Evolutionary conservation across 768 basidiomycete genomes (phyloP).

Genomic region (Harrya chromipes): DNA sequence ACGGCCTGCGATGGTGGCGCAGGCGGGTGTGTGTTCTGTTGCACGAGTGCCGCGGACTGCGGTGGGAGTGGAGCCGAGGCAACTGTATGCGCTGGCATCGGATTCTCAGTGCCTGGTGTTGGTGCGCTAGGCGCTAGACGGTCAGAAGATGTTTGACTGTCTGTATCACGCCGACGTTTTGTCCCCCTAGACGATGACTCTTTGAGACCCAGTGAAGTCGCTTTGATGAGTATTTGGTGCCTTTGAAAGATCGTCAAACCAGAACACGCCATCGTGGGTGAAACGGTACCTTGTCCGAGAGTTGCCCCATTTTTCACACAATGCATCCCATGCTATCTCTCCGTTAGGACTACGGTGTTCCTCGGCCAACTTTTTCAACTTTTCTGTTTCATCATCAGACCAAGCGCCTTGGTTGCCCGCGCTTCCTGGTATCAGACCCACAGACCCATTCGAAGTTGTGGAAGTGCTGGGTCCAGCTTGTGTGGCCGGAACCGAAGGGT

Average conservation of each 20-base stretch:
- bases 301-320: constrained; percentile 70
- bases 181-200: constrained; percentile 64
- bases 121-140: constrained; percentile 22
- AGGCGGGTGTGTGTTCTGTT: constrained; percentile 28
- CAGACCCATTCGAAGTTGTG: constrained; percentile 24
- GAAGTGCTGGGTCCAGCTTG: constrained; percentile 26
- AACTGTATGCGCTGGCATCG: constrained; percentile 12
- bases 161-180: constrained; percentile 55
- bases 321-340: constrained; percentile 75
- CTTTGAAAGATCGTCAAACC: constrained; percentile 35
- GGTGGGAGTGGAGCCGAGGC: constrained; percentile 27
- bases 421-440: constrained; percentile 18
- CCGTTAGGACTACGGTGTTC: constrained; percentile 50
- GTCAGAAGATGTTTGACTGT: constrained; percentile 30
- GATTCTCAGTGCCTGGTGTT: constrained; percentile 19
- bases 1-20: constrained; percentile 31
- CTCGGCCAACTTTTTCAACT: constrained; percentile 65
- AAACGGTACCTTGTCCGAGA: constrained; percentile 62
- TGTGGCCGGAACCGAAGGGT: constrained; percentile 22
- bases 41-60: constrained; percentile 16
- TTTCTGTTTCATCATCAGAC: constrained; percentile 75
- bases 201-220: constrained; percentile 73
- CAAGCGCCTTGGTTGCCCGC: constrained; percentile 67
- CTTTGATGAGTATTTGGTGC: constrained; percentile 82
- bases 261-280: neutral